Conservation (phyloP, 2,329 filamentous ascomycete genomes). For the Diplocarpon mali region DNA sequence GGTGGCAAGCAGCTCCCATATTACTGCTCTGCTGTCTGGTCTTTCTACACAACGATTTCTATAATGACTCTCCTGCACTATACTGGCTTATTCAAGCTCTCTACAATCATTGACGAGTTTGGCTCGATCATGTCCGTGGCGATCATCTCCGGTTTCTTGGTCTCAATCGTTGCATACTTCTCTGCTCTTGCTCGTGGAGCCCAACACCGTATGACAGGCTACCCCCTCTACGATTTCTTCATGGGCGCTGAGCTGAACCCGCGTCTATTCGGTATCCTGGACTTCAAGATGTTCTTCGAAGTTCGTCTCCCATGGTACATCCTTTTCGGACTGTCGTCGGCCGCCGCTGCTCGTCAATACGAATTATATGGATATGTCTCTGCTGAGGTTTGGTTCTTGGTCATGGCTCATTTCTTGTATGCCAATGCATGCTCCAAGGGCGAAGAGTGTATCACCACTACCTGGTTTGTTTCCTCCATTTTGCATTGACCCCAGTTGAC, state of each 20-base stretch:
- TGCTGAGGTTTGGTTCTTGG: constrained; percentile 70
- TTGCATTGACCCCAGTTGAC: background rate
- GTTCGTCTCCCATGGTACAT: constrained; percentile 90
- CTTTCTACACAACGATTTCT: constrained; percentile 76
- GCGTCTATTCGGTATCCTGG: constrained; percentile 70
- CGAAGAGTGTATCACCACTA: constrained; percentile 80
- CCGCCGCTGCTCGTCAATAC: constrained; percentile 70
- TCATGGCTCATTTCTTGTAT: constrained; percentile 87
- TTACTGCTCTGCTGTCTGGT: constrained; percentile 84
- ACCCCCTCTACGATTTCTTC: constrained; percentile 77
- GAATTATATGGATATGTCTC: constrained; percentile 78
- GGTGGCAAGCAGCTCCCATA: constrained; percentile 81
- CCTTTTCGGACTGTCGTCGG: constrained; percentile 66
- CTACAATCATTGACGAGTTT: constrained; percentile 91
- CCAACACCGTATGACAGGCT: constrained; percentile 85
- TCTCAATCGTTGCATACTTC: constrained; percentile 74
- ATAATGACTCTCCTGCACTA: constrained; percentile 65
- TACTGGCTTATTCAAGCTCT: constrained; percentile 75
- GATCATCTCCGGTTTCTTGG: constrained; percentile 79
- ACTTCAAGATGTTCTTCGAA: constrained; percentile 95
- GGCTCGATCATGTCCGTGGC: constrained; percentile 87
- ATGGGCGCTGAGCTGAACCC: constrained; percentile 85
- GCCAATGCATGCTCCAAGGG: constrained; percentile 88
- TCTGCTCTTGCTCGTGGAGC: constrained; percentile 72
- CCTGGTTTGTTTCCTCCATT: constrained; percentile 37